These are phyloP conservation scores for Phanerochaete carnosa DNA, from an alignment of 768 basidiomycete genomes.

Conservation along the genomic window DNA sequence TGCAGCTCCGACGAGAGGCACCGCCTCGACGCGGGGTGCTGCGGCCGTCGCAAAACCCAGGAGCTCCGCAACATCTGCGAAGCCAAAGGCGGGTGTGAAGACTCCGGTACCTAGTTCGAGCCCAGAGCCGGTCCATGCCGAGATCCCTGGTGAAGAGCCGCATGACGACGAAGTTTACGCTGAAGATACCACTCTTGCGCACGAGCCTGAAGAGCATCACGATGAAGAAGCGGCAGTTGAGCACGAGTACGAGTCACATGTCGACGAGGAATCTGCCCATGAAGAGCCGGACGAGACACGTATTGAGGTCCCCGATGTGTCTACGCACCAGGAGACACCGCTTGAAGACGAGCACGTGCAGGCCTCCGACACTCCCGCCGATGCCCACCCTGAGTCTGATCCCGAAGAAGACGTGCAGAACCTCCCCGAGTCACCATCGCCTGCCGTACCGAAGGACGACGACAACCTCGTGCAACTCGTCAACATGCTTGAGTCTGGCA, in stretches of 20 bases:
- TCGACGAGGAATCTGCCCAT: slow-evolving; percentile 15
- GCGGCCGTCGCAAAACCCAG: slow-evolving; percentile 23
- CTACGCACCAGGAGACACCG: slow-evolving; percentile 6
- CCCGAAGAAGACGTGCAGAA: slow-evolving; percentile 8
- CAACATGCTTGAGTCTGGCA: slow-evolving; percentile 52
- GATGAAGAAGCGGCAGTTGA: slow-evolving; percentile 1
- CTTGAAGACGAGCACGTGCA: background rate
- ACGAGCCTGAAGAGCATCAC: background rate
- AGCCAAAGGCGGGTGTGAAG: slow-evolving; percentile 19
- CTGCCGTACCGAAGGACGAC: slow-evolving; percentile 18
- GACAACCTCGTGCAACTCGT: slow-evolving; percentile 64
- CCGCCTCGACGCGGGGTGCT: slow-evolving; percentile 28
- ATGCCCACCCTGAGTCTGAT: slow-evolving; percentile 9
- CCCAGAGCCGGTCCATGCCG: background rate
- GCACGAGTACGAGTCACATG: slow-evolving; percentile 1
- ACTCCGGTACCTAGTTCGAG: slow-evolving; percentile 1
- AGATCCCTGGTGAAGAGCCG: background rate
- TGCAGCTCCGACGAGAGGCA: slow-evolving; percentile 19
- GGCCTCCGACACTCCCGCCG: slow-evolving; percentile 7
- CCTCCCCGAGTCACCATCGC: slow-evolving; percentile 6
- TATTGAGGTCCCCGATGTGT: slow-evolving; percentile 4
- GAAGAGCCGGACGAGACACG: slow-evolving; percentile 18
- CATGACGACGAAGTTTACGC: background rate
- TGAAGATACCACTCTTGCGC: slow-evolving; percentile 19
- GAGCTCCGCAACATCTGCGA: slow-evolving; percentile 23